A percentile compares a stretch with the other conserved stretches of the same genome.
Evolutionary conservation across 1,284 basidiomycete genomes (phyloP).

Genomic region (Ceratobasidium theobromae): DNA sequence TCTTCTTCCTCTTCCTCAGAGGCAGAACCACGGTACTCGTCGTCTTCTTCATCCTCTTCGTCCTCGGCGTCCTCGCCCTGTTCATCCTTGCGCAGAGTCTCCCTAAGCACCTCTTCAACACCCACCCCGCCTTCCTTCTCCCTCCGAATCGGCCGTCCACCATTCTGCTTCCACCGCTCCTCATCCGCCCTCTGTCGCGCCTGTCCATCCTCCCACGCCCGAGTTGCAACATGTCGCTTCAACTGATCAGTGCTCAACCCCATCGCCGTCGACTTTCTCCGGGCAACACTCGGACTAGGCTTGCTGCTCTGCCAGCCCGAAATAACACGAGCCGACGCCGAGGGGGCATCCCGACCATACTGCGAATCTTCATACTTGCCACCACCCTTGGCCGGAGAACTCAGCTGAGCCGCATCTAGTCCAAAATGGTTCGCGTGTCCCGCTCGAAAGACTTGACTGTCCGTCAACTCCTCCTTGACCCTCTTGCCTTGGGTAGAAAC

Average conservation of each 20-base stretch:
- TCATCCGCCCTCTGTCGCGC: constrained; percentile 30
- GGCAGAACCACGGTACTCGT: constrained; percentile 25
- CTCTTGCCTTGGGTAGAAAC: background rate
- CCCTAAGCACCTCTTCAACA: constrained; percentile 18
- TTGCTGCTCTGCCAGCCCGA: background rate
- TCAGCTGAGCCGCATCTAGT: background rate
- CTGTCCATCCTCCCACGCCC: constrained; percentile 9
- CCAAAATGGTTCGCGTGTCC: constrained; percentile 15
- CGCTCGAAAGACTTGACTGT: constrained; percentile 7
- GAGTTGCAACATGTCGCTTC: constrained; percentile 8
- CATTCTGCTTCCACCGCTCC: constrained; percentile 27
- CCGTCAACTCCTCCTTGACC: background rate
- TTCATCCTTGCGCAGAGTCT: constrained; percentile 3
- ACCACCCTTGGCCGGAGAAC: constrained; percentile 3
- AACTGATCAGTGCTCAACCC: constrained; percentile 9
- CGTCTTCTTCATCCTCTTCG: constrained; percentile 33
- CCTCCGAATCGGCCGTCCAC: background rate
- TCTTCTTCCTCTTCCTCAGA: constrained; percentile 31
- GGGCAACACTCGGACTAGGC: background rate
- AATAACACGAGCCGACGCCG: background rate
- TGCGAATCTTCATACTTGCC: constrained; percentile 19
- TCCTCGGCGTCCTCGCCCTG: constrained; percentile 27
- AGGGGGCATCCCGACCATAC: background rate
- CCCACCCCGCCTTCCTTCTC: background rate
- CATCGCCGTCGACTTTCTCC: background rate